Evolutionary conservation across 129 eudicot species (phyloP).

Genomic region (Mikania micrantha): DNA sequence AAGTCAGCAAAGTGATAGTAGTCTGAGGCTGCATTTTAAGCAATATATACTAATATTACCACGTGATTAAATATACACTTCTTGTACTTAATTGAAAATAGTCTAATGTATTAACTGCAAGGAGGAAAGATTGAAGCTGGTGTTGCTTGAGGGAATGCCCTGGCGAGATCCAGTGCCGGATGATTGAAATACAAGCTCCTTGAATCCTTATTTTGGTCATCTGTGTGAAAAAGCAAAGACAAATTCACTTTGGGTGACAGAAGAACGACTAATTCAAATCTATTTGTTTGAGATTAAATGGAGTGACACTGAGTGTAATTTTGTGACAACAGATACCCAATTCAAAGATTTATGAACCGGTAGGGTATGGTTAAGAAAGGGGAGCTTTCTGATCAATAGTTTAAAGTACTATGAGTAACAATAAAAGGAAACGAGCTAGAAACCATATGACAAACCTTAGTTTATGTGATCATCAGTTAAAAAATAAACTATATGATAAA

Average conservation of each 20-base stretch:
- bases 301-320: background rate
- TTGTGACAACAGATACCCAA: background rate
- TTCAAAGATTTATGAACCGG: background rate
- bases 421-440: background rate
- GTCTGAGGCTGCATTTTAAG: conserved; percentile 67
- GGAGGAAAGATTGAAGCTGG: conserved; percentile 95
- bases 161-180: conserved; percentile 79
- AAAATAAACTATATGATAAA: background rate
- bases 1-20: conserved; percentile 85
- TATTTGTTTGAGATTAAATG: background rate
- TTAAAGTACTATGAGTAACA: background rate
- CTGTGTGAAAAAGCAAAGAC: conserved; percentile 28
- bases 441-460: background rate
- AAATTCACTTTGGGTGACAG: background rate
- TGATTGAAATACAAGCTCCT: conserved; percentile 42
- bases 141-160: conserved; percentile 96
- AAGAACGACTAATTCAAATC: background rate
- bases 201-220: conserved; percentile 43
- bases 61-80: background rate
- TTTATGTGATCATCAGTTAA: background rate
- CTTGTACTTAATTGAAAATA: background rate
- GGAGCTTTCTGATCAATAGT: background rate
- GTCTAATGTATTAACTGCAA: conserved; percentile 44
- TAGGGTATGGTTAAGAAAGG: background rate
- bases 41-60: background rate